Evolutionary conservation across 1,284 basidiomycete genomes (phyloP).

Genomic region (Fomitopsis pinicola): DNA sequence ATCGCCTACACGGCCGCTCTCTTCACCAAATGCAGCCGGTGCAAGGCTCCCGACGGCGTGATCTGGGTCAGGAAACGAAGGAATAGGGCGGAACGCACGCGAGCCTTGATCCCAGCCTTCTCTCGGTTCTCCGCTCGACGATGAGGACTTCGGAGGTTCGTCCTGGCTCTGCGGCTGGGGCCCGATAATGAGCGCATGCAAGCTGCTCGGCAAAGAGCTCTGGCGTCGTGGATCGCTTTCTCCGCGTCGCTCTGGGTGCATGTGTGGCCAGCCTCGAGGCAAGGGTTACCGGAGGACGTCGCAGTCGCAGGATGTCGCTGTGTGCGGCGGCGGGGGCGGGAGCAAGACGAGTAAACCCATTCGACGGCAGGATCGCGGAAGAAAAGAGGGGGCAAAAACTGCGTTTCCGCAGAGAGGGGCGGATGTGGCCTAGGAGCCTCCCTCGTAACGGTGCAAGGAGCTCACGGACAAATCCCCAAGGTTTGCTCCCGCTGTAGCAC

Average conservation of each 20-base stretch:
- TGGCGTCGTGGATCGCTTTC: slow-evolving; percentile 17
- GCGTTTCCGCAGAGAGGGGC: slow-evolving; percentile 19
- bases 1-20: neutral
- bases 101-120: neutral
- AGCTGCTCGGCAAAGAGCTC: slow-evolving; percentile 46
- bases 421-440: slow-evolving; percentile 12
- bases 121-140: slow-evolving; percentile 3
- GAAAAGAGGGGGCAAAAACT: slow-evolving; percentile 16
- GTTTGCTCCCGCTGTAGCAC: slow-evolving; percentile 32
- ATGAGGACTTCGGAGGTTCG: slow-evolving; percentile 7
- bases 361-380: slow-evolving; percentile 21
- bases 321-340: slow-evolving; percentile 16
- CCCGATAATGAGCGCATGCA: slow-evolving; percentile 39
- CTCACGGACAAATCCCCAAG: slow-evolving; percentile 24
- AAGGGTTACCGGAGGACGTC: slow-evolving; percentile 8
- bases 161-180: slow-evolving; percentile 29
- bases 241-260: slow-evolving; percentile 27
- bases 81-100: slow-evolving; percentile 3
- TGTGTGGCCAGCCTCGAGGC: slow-evolving; percentile 11
- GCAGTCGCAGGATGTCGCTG: slow-evolving; percentile 14
- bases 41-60: slow-evolving; percentile 5
- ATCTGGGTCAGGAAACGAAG: neutral
- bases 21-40: slow-evolving; percentile 12
- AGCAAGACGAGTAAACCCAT: slow-evolving; percentile 24
- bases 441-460: slow-evolving; percentile 21